Evolutionary conservation across 306 rosid species (phyloP).

Genomic region (Sicyos baderoa): DNA sequence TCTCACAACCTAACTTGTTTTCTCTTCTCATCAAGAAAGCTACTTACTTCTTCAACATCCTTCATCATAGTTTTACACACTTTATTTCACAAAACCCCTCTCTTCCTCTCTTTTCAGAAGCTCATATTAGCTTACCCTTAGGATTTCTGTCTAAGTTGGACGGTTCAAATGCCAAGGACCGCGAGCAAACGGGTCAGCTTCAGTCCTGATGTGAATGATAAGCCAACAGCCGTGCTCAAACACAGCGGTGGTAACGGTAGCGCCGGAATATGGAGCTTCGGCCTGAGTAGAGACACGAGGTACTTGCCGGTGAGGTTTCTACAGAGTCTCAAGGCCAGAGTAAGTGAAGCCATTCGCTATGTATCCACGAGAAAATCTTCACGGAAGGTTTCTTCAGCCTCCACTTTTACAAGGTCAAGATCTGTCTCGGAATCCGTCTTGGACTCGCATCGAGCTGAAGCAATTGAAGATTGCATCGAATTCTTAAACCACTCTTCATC

Average conservation of each 20-base stretch:
- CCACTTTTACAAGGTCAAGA: constrained; percentile 53
- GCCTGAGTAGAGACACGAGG: constrained; percentile 36
- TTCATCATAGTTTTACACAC: background rate
- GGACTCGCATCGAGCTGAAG: constrained; percentile 25
- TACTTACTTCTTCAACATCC: constrained; percentile 2
- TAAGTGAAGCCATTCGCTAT: constrained; percentile 42
- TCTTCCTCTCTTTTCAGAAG: background rate
- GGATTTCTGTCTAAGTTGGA: background rate
- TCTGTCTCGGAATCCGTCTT: constrained; percentile 28
- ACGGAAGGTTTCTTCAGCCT: constrained; percentile 54
- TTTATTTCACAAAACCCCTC: background rate
- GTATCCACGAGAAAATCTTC: constrained; percentile 49
- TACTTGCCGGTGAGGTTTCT: constrained; percentile 49
- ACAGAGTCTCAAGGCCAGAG: constrained; percentile 50
- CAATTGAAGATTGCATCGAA: constrained; percentile 23
- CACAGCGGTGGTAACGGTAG: constrained; percentile 20
- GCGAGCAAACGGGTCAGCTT: constrained; percentile 49
- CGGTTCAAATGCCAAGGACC: constrained; percentile 47
- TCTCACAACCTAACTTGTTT: constrained; percentile 6
- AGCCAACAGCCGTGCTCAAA: constrained; percentile 37
- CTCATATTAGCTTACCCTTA: background rate
- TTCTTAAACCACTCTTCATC: constrained; percentile 46
- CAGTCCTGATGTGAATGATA: constrained; percentile 64
- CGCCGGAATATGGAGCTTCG: constrained; percentile 37
- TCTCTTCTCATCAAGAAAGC: background rate